Evolutionary conservation across 352 stramenopile genomes (phyloP), one percentile per base, ranked within the genome.

Genomic region (Pythium insidiosum): DNA sequence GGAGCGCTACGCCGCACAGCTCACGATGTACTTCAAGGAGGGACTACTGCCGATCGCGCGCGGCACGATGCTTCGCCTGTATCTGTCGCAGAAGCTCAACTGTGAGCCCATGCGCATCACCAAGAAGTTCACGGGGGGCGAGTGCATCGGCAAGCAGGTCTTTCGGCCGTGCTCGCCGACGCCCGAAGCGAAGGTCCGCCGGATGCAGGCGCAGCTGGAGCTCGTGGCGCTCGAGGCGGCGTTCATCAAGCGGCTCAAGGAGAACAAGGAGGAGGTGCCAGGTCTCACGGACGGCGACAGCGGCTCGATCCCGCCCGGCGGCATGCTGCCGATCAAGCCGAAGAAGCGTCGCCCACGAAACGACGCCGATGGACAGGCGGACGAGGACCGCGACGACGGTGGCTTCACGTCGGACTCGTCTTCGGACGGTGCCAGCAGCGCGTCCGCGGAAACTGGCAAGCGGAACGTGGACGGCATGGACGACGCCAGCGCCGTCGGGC

Each of bases 41-140:
- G 80, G 80, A 0, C 58, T 90, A 15, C 48, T 93, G 15, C 77
- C 75, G 19, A 72, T 93, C 18, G 78, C 90, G 39, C 76, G 84
- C 44, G 86, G 86, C 49, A 95, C 81, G 11, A 95, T 93, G 75
- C 79, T 96, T 9, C 76, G 86, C 19, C 61, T 90, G 5, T 96
- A 94, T 50, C 60, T 96, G n/a, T 88, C 82, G 21, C 78, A 92
- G 57, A 94, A 94, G 63, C 81, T 96, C 40, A 95, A 95, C 54
- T 96, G 86, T 50, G 82, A 94, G 48, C 83, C 86, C 2, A 96
- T 96, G 86, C 76, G 86, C 38, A 95, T 96, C 59, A 95, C 86
- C 11, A 96, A 96, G 61, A 95, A 95, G 64, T 96, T 95, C 56
- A 93, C 85, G 5, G 86, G 86, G 23, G 80, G 74, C 39, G 81